A percentile compares a stretch with the other conserved stretches of the same genome.
Conservation (phyloP, 352 stramenopile genomes). For the Phytophthora cryptogea region DNA sequence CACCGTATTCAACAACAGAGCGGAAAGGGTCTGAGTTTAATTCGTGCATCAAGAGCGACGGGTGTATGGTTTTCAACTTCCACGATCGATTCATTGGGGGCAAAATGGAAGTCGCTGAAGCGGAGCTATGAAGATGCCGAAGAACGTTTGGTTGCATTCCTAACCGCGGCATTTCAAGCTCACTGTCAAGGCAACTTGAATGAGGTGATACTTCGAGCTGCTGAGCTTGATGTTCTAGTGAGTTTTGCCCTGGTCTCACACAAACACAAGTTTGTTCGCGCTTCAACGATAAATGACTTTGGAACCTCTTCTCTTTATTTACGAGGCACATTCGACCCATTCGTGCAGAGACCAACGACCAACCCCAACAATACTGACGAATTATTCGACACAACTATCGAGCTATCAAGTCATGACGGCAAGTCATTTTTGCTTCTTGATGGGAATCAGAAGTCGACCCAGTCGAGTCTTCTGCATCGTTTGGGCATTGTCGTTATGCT, state of each 20-base stretch:
- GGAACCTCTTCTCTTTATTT: neutral
- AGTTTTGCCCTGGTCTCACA: slow-evolving; percentile 42
- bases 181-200: slow-evolving; percentile 15
- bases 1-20: slow-evolving; percentile 47
- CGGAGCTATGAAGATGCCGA: slow-evolving; percentile 26
- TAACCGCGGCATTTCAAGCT: slow-evolving; percentile 16
- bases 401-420: slow-evolving; percentile 10
- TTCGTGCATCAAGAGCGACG: slow-evolving; percentile 41
- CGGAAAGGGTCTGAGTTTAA: slow-evolving; percentile 26
- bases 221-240: slow-evolving; percentile 44
- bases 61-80: slow-evolving; percentile 53
- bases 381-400: neutral
- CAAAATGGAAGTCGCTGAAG: slow-evolving; percentile 38
- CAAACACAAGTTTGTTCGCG: slow-evolving; percentile 34
- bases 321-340: slow-evolving; percentile 29
- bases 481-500: slow-evolving; percentile 43
- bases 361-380: neutral
- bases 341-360: slow-evolving; percentile 10
- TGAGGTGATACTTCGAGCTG: slow-evolving; percentile 12
- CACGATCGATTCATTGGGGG: slow-evolving; percentile 37
- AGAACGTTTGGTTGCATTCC: slow-evolving; percentile 23
- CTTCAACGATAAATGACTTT: slow-evolving; percentile 1
- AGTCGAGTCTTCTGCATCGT: slow-evolving; percentile 18
- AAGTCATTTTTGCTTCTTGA: slow-evolving; percentile 40
- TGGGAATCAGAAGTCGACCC: slow-evolving; percentile 4